Evolutionary conservation across 805 yeast species (phyloP).

Genomic region (Pichia rugopelliculosa): DNA sequence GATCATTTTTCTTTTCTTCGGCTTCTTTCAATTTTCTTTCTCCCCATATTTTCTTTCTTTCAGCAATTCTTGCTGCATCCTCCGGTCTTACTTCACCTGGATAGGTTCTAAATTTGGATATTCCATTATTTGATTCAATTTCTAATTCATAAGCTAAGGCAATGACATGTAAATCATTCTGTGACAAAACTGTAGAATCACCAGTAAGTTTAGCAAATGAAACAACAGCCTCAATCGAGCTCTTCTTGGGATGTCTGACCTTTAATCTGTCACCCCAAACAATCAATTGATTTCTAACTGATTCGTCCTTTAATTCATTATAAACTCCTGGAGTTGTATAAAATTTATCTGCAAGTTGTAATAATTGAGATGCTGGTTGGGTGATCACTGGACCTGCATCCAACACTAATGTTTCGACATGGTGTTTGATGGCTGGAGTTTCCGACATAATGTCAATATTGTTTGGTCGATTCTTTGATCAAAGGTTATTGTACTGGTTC

Average conservation of each 20-base stretch:
- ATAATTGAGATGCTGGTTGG: constrained; percentile 67
- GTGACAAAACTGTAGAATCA: constrained; percentile 79
- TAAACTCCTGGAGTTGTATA: constrained; percentile 90
- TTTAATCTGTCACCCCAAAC: constrained; percentile 72
- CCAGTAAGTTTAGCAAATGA: constrained; percentile 85
- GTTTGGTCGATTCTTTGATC: background rate
- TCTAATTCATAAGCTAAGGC: constrained; percentile 90
- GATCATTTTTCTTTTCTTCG: constrained; percentile 6
- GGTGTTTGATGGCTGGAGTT: background rate
- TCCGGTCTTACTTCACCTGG: constrained; percentile 46
- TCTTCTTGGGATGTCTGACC: constrained; percentile 70
- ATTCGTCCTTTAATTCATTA: constrained; percentile 79
- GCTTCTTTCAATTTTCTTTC: background rate
- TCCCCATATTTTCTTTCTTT: constrained; percentile 15
- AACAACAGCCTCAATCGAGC: constrained; percentile 54
- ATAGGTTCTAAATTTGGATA: constrained; percentile 56
- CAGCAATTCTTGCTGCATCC: constrained; percentile 33
- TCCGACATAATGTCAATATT: background rate
- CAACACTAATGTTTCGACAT: constrained; percentile 57
- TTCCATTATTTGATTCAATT: constrained; percentile 59
- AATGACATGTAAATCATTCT: constrained; percentile 85
- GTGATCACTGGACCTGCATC: constrained; percentile 96
- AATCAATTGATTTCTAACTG: constrained; percentile 67
- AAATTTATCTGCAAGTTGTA: constrained; percentile 61
- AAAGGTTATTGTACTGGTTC: background rate